Evolutionary conservation across 495 filamentous ascomycete species (phyloP).

Genomic region (Penicillium tannophilum): DNA sequence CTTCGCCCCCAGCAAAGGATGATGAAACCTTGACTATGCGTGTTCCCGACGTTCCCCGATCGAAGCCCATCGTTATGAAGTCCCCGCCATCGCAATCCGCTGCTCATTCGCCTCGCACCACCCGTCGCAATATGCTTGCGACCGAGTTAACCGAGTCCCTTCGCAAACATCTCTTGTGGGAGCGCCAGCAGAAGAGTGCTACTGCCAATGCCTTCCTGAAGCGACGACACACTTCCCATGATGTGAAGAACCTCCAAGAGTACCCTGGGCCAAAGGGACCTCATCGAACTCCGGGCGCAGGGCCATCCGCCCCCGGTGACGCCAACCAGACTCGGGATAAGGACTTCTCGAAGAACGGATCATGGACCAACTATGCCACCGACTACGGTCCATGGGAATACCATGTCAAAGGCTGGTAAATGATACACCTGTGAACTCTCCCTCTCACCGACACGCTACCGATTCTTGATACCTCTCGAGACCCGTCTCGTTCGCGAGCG

Average conservation of each 20-base stretch:
- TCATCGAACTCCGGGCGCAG: slow-evolving; percentile 22
- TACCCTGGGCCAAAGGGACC: slow-evolving; percentile 57
- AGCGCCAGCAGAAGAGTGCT: slow-evolving; percentile 85
- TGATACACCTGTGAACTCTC: slow-evolving; percentile 1
- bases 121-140: slow-evolving; percentile 93
- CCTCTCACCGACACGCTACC: not conserved
- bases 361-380: slow-evolving; percentile 63
- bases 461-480: slow-evolving; percentile 7
- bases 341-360: slow-evolving; percentile 58
- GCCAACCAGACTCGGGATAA: slow-evolving; percentile 38
- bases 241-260: slow-evolving; percentile 79
- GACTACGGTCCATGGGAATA: slow-evolving; percentile 69
- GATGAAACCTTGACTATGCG: slow-evolving; percentile 73
- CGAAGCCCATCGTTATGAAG: slow-evolving; percentile 85
- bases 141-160: slow-evolving; percentile 87
- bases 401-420: slow-evolving; percentile 70
- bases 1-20: slow-evolving; percentile 70
- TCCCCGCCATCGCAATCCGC: slow-evolving; percentile 55
- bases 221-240: slow-evolving; percentile 87
- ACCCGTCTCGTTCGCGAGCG: slow-evolving; percentile 6
- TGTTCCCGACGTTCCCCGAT: slow-evolving; percentile 69
- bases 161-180: slow-evolving; percentile 77
- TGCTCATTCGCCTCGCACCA: slow-evolving; percentile 84
- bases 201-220: slow-evolving; percentile 88
- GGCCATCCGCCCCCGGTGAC: slow-evolving; percentile 21